phyloP scores from a whole-genome alignment of 2,329 filamentous ascomycete species.

The Passalora sequoiae region DNA sequence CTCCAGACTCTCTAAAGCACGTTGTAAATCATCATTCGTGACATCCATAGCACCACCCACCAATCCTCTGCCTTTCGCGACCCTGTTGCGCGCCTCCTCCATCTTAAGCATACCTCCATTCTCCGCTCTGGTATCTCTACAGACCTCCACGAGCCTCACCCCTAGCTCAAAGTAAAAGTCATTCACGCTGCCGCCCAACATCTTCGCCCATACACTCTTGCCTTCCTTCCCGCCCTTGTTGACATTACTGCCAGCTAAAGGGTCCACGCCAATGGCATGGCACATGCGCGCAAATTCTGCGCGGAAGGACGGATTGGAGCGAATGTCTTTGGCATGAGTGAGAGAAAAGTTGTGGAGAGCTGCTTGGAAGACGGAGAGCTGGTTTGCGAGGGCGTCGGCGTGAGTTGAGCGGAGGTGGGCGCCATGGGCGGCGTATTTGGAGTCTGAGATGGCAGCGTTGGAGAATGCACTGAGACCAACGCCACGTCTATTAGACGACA shows the following conservation, averaged over 20 bases:
- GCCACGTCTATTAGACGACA: constrained; percentile 60
- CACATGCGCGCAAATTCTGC: constrained; percentile 99
- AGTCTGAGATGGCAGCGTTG: constrained; percentile 74
- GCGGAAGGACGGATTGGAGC: constrained; percentile 88
- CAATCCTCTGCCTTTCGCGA: constrained; percentile 67
- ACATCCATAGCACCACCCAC: constrained; percentile 73
- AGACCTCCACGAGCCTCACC: constrained; percentile 91
- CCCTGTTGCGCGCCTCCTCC: constrained; percentile 69
- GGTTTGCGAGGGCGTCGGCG: constrained; percentile 78
- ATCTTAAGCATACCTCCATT: constrained; percentile 90
- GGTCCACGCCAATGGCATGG: constrained; percentile 91
- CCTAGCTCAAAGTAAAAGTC: constrained; percentile 99
- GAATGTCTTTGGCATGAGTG: constrained; percentile 92
- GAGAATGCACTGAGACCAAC: constrained; percentile 89
- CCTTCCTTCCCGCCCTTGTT: constrained; percentile 41
- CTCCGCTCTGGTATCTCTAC: constrained; percentile 75
- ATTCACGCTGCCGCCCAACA: constrained; percentile 85
- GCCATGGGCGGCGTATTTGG: constrained; percentile 88
- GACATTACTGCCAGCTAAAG: constrained; percentile 57
- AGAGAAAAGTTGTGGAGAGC: constrained; percentile 91
- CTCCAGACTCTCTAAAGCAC: constrained; percentile 79
- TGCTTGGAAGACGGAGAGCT: constrained; percentile 93
- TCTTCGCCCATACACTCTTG: constrained; percentile 83
- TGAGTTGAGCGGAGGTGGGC: constrained; percentile 79
- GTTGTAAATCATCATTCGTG: constrained; percentile 85